Conservation (phyloP, 2,329 filamentous ascomycete genomes). For the Penicillium sp. region DNA sequence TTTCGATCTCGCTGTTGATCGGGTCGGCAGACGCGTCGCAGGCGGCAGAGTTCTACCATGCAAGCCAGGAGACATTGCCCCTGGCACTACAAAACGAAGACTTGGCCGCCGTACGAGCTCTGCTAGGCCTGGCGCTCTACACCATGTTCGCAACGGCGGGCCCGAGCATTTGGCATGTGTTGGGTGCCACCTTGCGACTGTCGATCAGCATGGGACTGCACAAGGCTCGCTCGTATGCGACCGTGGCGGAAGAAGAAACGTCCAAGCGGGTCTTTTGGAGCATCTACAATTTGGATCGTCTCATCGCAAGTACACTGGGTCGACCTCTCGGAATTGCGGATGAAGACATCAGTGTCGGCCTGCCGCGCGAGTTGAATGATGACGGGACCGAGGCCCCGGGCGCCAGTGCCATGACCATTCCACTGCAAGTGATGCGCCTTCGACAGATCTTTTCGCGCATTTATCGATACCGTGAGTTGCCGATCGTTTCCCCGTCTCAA, state of each 20-base stretch:
- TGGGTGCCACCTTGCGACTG: slow-evolving; percentile 38
- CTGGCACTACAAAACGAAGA: slow-evolving; percentile 40
- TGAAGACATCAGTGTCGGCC: slow-evolving; percentile 41
- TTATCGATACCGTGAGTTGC: slow-evolving; percentile 37
- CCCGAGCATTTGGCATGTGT: slow-evolving; percentile 41
- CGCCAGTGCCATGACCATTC: slow-evolving; percentile 39
- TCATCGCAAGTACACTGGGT: slow-evolving; percentile 41
- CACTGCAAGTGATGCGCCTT: slow-evolving; percentile 36
- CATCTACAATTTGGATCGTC: slow-evolving; percentile 44
- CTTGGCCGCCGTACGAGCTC: slow-evolving; percentile 35
- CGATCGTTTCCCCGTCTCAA: background rate
- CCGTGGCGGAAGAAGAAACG: slow-evolving; percentile 38
- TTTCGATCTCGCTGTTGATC: slow-evolving; percentile 37
- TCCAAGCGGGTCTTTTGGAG: slow-evolving; percentile 46
- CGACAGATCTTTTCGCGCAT: slow-evolving; percentile 41
- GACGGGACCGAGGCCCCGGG: slow-evolving; percentile 38
- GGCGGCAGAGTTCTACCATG: slow-evolving; percentile 36
- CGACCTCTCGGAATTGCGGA: slow-evolving; percentile 43
- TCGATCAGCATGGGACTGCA: slow-evolving; percentile 40
- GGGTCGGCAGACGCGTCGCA: slow-evolving; percentile 31
- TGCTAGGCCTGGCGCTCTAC: slow-evolving; percentile 38
- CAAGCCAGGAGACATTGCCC: slow-evolving; percentile 35
- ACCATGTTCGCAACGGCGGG: slow-evolving; percentile 39
- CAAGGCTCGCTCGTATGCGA: slow-evolving; percentile 29
- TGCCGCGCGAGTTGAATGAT: slow-evolving; percentile 41